These are phyloP conservation scores for Stemphylium vesicarium DNA, from an alignment of 2,329 filamentous ascomycete species.

Conservation along the genomic window DNA sequence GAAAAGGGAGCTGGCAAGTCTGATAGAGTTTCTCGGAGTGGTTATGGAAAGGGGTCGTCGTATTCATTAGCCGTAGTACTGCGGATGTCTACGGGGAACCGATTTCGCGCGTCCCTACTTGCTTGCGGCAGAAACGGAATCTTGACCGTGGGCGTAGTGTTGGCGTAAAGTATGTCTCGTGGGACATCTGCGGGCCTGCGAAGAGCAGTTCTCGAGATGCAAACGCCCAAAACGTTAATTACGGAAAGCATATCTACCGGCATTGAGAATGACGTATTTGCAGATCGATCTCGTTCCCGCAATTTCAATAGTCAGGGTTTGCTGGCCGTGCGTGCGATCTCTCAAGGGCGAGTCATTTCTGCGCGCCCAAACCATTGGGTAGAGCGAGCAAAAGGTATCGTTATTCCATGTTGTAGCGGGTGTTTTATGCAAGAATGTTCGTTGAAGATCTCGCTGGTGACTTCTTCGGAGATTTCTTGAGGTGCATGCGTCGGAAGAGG, in stretches of 20 bases:
- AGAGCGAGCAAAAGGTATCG: background rate
- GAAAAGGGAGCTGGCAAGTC: no score
- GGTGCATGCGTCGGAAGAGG: background rate
- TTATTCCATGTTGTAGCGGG: background rate
- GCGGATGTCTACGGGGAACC: no score
- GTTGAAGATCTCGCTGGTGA: background rate
- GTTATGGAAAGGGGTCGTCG: no score
- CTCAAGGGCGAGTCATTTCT: background rate
- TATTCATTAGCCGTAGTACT: no score
- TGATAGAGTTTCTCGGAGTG: no score
- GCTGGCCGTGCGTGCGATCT: background rate
- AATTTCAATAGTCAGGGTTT: background rate
- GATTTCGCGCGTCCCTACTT: no score
- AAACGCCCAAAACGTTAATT: background rate
- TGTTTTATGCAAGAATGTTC: background rate
- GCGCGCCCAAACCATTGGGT: background rate
- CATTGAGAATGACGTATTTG: background rate
- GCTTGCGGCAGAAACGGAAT: no score
- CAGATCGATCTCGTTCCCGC: background rate
- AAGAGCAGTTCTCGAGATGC: background rate
- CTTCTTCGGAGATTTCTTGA: slow-evolving; percentile 3
- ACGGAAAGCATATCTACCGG: background rate
- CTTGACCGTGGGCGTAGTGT: no score
- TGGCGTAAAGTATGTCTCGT: no score
- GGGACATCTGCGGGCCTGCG: background rate